Percentiles rank a stretch among this genome's conserved stretches.
These are phyloP conservation scores for Hippophae tibetana DNA, from an alignment of 306 rosid genomes.

Conservation along the genomic window DNA sequence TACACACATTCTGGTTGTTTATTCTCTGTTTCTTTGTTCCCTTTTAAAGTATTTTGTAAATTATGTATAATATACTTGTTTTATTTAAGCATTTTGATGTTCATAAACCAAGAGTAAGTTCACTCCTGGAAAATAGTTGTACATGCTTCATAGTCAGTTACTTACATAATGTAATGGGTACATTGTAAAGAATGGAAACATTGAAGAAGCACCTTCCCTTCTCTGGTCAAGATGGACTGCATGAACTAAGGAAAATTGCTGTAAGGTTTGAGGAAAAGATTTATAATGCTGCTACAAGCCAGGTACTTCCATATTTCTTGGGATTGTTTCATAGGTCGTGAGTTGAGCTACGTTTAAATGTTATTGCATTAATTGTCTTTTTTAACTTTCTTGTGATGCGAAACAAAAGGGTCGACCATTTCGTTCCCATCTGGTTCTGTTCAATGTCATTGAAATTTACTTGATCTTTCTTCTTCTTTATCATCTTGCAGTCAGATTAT, in stretches of 20 bases:
- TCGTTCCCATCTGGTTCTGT: not conserved
- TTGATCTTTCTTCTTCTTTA: not conserved
- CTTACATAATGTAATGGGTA: not conserved
- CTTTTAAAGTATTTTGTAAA: not conserved
- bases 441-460: not conserved
- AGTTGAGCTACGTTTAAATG: not conserved
- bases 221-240: slow-evolving; percentile 51
- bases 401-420: not conserved
- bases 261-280: slow-evolving; percentile 78
- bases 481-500: slow-evolving; percentile 26
- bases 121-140: not conserved
- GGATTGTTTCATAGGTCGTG: not conserved
- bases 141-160: not conserved
- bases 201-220: slow-evolving; percentile 58
- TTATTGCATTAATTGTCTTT: not conserved
- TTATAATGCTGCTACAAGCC: slow-evolving; percentile 45
- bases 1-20: not conserved
- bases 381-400: not conserved
- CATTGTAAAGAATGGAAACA: slow-evolving; percentile 52
- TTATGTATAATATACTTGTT: not conserved
- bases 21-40: not conserved
- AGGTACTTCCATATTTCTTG: slow-evolving; percentile 33
- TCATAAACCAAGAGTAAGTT: not conserved
- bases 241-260: slow-evolving; percentile 54
- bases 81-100: slow-evolving; percentile 4